Conservation (phyloP, 257 asterid species). For the Ocimum tenuiflorum region DNA sequence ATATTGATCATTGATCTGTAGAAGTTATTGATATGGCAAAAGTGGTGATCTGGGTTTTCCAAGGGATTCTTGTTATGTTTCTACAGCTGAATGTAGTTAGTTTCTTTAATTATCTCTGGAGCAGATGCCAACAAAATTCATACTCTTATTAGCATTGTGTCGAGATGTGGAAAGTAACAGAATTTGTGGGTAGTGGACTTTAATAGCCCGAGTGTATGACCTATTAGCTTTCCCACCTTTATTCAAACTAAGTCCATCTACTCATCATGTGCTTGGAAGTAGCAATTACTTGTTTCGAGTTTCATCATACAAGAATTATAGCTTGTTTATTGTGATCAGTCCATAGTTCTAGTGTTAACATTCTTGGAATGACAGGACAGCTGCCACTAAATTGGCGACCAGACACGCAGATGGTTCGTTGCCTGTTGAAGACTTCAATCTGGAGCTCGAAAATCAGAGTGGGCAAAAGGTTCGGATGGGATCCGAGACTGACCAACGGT, state of each 20-base stretch:
- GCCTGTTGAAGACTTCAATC: conserved; percentile 82
- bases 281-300: background rate
- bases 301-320: background rate
- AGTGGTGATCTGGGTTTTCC: background rate
- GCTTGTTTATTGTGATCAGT: background rate
- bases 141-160: too few relatives aligned
- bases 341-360: conserved; percentile 4
- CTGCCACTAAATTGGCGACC: conserved; percentile 70
- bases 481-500: conserved; percentile 89
- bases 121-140: background rate
- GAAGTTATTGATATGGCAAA: background rate
- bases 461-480: conserved; percentile 81
- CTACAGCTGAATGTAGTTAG: too few relatives aligned
- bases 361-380: conserved; percentile 42
- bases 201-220: background rate
- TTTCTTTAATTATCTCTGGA: background rate
- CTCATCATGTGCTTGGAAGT: background rate
- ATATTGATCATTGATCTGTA: too few relatives aligned
- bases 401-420: conserved; percentile 84
- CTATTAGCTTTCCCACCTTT: background rate
- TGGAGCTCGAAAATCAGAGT: conserved; percentile 93
- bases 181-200: background rate
- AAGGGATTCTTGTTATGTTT: too few relatives aligned
- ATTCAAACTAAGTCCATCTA: background rate
- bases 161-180: background rate